Conservation (phyloP, 257 asterid genomes). For the Fraxinus pennsylvanica region DNA sequence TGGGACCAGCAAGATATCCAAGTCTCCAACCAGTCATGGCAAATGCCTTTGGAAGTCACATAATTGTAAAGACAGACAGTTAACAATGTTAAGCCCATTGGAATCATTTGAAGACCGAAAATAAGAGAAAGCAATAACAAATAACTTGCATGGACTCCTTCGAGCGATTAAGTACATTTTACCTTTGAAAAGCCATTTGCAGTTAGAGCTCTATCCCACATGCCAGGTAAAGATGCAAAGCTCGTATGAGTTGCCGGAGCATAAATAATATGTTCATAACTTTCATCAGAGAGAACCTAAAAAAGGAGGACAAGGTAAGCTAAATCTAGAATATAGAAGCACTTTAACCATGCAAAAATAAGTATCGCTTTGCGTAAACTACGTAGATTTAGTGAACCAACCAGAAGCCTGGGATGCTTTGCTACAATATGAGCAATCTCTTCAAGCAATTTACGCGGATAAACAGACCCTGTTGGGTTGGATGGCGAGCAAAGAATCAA, state of each 20-base stretch:
- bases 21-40: conserved; percentile 99
- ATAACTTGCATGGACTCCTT: not conserved
- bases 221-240: conserved; percentile 94
- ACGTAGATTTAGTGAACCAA: conserved; percentile 35
- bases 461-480: conserved; percentile 97
- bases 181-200: conserved; percentile 98
- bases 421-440: conserved; percentile 87
- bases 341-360: conserved; percentile 12
- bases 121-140: not conserved
- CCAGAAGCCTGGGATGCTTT: conserved; percentile 91
- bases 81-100: not conserved
- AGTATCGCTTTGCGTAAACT: not conserved
- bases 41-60: conserved; percentile 57
- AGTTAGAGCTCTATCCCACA: conserved; percentile 96
- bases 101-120: not conserved
- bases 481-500: conserved; percentile 97
- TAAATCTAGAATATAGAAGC: conserved; percentile 7
- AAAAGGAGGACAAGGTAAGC: conserved; percentile 9
- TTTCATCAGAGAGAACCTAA: conserved; percentile 95
- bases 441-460: conserved; percentile 78
- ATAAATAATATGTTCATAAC: conserved; percentile 90
- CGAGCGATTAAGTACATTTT: conserved; percentile 17
- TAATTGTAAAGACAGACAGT: conserved; percentile 9
- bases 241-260: conserved; percentile 93
- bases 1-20: conserved; percentile 95